A percentile compares a stretch with the other conserved stretches of the same genome.
Evolutionary conservation across 2,329 filamentous ascomycete species (phyloP).

Genomic region (Albifimbria verrucaria): DNA sequence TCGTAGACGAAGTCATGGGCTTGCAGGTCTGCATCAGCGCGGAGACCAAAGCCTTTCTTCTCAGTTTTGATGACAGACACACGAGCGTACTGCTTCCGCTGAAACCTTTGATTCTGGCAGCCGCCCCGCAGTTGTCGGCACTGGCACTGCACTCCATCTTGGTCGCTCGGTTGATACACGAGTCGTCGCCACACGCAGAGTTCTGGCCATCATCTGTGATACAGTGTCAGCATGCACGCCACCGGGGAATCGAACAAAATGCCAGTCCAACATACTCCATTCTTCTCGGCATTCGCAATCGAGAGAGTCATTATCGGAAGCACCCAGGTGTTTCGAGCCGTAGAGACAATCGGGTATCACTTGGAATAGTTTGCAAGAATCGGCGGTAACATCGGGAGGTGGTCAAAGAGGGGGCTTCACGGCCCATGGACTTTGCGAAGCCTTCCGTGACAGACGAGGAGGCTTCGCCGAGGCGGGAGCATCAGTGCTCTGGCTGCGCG

Average conservation of each 20-base stretch:
- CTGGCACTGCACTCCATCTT: slow-evolving; percentile 92
- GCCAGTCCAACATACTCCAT: slow-evolving; percentile 69
- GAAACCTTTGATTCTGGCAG: slow-evolving; percentile 94
- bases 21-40: slow-evolving; percentile 72
- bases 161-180: slow-evolving; percentile 95
- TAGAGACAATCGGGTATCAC: slow-evolving; percentile 85
- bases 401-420: slow-evolving; percentile 64
- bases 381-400: slow-evolving; percentile 76
- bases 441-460: slow-evolving; percentile 70
- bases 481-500: slow-evolving; percentile 44
- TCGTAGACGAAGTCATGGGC: slow-evolving; percentile 94
- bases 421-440: slow-evolving; percentile 63
- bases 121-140: slow-evolving; percentile 77
- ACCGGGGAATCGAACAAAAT: not conserved
- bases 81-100: slow-evolving; percentile 81
- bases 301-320: slow-evolving; percentile 83
- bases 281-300: slow-evolving; percentile 95
- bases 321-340: slow-evolving; percentile 85
- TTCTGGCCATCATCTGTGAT: slow-evolving; percentile 61
- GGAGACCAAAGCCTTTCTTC: slow-evolving; percentile 93
- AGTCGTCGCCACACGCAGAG: slow-evolving; percentile 88
- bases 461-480: slow-evolving; percentile 52
- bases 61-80: slow-evolving; percentile 97
- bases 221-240: slow-evolving; percentile 8
- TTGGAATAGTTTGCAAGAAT: slow-evolving; percentile 74